Evolutionary conservation across 805 yeast species (phyloP).

Genomic region (Candida patagonica): DNA sequence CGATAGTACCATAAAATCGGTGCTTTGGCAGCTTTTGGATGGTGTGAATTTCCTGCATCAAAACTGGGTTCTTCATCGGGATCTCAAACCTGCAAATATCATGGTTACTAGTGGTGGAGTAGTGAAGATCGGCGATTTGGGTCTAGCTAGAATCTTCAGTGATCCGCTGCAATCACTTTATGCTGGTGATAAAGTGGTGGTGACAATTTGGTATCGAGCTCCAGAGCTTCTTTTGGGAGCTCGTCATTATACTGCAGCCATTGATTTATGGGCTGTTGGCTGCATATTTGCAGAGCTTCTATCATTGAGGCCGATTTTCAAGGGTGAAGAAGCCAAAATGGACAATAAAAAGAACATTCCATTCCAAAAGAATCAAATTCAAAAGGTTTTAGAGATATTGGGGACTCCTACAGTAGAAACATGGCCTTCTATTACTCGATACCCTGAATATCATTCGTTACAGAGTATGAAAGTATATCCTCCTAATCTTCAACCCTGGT

Average conservation of each 20-base stretch:
- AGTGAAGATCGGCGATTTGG: slow-evolving; percentile 94
- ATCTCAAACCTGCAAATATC: slow-evolving; percentile 93
- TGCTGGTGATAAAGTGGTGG: slow-evolving; percentile 92
- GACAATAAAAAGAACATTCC: slow-evolving; percentile 90
- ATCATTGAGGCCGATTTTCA: slow-evolving; percentile 84
- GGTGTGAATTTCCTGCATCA: slow-evolving; percentile 90
- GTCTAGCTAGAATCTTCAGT: slow-evolving; percentile 79
- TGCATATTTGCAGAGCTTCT: slow-evolving; percentile 88
- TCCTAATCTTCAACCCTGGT: slow-evolving; percentile 74
- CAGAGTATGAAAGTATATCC: slow-evolving; percentile 51
- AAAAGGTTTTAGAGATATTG: slow-evolving; percentile 82
- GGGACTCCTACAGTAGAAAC: slow-evolving; percentile 74
- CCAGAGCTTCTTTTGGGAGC: slow-evolving; percentile 89
- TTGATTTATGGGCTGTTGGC: slow-evolving; percentile 94
- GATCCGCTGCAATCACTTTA: slow-evolving; percentile 80
- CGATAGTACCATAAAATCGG: slow-evolving; percentile 66
- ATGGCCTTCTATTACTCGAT: slow-evolving; percentile 73
- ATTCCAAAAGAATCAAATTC: slow-evolving; percentile 86
- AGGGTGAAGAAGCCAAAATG: slow-evolving; percentile 96
- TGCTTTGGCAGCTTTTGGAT: slow-evolving; percentile 84
- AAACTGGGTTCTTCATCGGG: slow-evolving; percentile 94
- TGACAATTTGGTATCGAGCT: slow-evolving; percentile 94
- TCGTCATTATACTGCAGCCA: slow-evolving; percentile 84
- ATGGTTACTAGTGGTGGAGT: slow-evolving; percentile 87
- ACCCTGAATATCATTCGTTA: slow-evolving; percentile 74